A percentile compares a stretch with the other conserved stretches of the same genome.
Evolutionary conservation across 148 eudicot species (phyloP).

Genomic region (Linanthus parryae): DNA sequence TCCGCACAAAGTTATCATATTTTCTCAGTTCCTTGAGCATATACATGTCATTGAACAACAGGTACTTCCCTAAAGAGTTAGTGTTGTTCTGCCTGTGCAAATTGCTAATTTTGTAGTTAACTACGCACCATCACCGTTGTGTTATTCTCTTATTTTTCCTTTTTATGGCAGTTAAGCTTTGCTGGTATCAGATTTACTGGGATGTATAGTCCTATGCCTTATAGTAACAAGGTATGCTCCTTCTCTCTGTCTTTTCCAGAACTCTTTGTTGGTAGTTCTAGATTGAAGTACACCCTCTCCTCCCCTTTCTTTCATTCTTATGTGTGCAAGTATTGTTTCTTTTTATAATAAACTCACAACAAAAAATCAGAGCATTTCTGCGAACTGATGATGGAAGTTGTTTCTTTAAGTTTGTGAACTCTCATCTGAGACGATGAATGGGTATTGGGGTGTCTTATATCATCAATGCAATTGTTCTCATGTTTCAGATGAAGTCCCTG

Average conservation of each 20-base stretch:
- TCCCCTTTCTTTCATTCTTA: too few relatives aligned
- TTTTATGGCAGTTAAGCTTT: constrained; percentile 48
- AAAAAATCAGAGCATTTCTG: too few relatives aligned
- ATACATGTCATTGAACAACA: constrained; percentile 87
- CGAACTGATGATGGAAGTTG: too few relatives aligned
- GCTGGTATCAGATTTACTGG: constrained; percentile 71
- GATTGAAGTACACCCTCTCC: too few relatives aligned
- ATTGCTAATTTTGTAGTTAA: not conserved
- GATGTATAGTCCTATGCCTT: constrained; percentile 83
- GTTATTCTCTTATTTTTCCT: constrained; percentile 4
- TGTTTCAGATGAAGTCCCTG: constrained; percentile 76
- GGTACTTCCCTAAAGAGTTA: constrained; percentile 30
- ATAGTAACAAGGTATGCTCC: constrained; percentile 53
- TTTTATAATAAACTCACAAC: too few relatives aligned
- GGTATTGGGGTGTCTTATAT: not conserved
- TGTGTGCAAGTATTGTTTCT: too few relatives aligned
- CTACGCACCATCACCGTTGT: not conserved
- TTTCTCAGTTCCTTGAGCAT: constrained; percentile 99
- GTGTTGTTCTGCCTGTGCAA: not conserved
- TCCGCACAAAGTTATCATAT: constrained; percentile 71
- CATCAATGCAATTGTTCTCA: not conserved
- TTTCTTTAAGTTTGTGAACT: constrained; percentile 1
- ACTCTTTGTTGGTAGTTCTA: too few relatives aligned
- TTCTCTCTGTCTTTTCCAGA: too few relatives aligned
- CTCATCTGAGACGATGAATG: not conserved